Evolutionary conservation across 352 stramenopile genomes (phyloP), one percentile per base, ranked within the genome.

Genomic region (Pythium brachiatum): DNA sequence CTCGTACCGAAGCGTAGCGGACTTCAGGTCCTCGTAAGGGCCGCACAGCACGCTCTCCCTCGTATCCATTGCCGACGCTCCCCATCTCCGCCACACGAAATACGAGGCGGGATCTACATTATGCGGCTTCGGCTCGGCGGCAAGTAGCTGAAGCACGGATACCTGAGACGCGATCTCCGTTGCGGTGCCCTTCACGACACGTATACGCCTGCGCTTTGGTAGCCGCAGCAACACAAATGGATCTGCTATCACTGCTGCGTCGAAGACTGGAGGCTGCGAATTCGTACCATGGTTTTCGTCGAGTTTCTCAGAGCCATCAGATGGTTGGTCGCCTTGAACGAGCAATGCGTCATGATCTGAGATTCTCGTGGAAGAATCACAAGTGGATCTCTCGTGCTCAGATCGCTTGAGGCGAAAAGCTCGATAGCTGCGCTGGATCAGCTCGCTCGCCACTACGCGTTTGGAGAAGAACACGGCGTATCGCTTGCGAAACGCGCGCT

Each of bases 401-500:
- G 54, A 53, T 16, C 62, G 68, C n/a, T 27, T 44, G 16, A 6
- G 9, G 6, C 27, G 25, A n/a, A 55, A 59, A 0, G 58, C 31
- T 7, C 58, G 60, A 20, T 62, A 60, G 16, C 57, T 13, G 1
- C 70, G 61, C 58, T 90, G 81, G 29, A 90, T 75, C 25, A 46
- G 61, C 20, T 54, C 31, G 3, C 60, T 65, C 18, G 77, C 73
- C 25, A 56, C 50, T 34, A 54, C 39, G 38, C 77, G 65, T 16
- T 46, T 64, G 7, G 71, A 56, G 43, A 85, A 63, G 36, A 74
- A 70, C 11, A 73, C 54, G 1, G 71, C 59, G 23, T 68, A 76
- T 25, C 61, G 69, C 4, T 84, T 56, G 0, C 74, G 75, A 55
- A 85, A 76, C 2, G 62, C 65, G 3, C 59, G 67, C 47, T 90